These are phyloP conservation scores for Leishmania major DNA, from an alignment of 208 protist genomes.

Conservation along the genomic window DNA sequence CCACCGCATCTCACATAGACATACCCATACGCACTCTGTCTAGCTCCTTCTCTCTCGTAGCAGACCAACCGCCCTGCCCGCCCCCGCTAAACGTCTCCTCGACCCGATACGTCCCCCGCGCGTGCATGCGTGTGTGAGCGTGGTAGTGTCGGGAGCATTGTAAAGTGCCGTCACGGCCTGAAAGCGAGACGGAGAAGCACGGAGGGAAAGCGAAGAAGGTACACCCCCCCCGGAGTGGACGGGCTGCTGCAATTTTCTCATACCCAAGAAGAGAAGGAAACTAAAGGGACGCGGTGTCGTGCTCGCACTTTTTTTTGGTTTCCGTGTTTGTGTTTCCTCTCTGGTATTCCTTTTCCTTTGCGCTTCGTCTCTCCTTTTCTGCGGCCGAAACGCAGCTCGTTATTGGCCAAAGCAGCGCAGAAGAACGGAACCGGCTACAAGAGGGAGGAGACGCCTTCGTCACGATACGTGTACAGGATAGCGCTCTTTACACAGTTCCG, in stretches of 20 bases:
- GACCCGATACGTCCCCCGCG: neutral
- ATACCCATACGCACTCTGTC: neutral
- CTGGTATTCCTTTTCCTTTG: slow-evolving; percentile 3
- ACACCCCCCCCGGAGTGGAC: neutral
- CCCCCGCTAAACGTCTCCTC: neutral
- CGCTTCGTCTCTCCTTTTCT: neutral
- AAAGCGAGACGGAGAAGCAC: neutral
- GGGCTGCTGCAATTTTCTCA: neutral
- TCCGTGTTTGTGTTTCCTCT: neutral
- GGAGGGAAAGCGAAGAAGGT: neutral
- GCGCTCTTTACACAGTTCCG: neutral
- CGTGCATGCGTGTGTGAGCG: neutral
- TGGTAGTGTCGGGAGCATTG: neutral
- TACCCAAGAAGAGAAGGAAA: neutral
- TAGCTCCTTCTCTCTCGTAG: neutral
- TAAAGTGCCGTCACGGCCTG: neutral
- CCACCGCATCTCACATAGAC: neutral
- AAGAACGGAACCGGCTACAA: neutral
- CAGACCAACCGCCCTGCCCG: neutral
- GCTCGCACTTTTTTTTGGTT: neutral
- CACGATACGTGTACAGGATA: neutral
- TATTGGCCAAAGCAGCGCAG: neutral
- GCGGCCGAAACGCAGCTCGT: neutral
- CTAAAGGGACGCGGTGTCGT: neutral
- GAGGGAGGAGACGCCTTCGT: neutral